These are phyloP conservation scores for Arachnopeziza araneosa DNA, from an alignment of 2,329 filamentous ascomycete species.

Conservation along the genomic window DNA sequence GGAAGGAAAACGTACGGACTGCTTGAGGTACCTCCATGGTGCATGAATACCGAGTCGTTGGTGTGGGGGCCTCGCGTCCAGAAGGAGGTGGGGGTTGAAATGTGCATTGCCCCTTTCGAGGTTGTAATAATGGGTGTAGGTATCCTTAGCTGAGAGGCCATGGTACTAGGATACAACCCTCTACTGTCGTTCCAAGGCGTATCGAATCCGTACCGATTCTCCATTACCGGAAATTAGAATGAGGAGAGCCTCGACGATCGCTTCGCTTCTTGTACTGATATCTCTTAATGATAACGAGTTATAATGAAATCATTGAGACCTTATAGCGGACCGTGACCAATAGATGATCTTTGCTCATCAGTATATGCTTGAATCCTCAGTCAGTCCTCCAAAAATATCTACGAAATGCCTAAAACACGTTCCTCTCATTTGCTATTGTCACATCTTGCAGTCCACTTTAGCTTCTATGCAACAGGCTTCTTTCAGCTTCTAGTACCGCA, in stretches of 20 bases:
- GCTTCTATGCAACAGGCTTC: background rate
- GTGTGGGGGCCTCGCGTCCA: constrained; percentile 6
- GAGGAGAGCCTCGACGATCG: constrained; percentile 10
- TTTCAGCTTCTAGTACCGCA: background rate
- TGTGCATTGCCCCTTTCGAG: constrained; percentile 3
- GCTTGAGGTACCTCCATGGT: constrained; percentile 3
- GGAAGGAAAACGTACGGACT: constrained; percentile 13
- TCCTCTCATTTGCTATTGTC: background rate
- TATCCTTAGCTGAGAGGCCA: background rate
- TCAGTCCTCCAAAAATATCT: background rate
- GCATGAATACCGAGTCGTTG: background rate
- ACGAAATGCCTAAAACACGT: background rate
- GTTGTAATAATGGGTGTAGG: constrained; percentile 5
- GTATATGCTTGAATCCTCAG: background rate
- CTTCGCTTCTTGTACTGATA: constrained; percentile 19
- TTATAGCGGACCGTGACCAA: background rate
- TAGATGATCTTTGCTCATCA: background rate
- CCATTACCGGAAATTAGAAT: constrained; percentile 1
- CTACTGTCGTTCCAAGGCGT: constrained; percentile 8
- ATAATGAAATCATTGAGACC: background rate
- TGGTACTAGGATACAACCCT: background rate
- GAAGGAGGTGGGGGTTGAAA: background rate
- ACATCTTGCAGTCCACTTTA: background rate
- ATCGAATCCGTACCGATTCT: background rate
- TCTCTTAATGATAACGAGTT: background rate